These are phyloP conservation scores for Mucor racemosus DNA, from an alignment of 371 early-diverging fungal genomes.

Conservation along the genomic window DNA sequence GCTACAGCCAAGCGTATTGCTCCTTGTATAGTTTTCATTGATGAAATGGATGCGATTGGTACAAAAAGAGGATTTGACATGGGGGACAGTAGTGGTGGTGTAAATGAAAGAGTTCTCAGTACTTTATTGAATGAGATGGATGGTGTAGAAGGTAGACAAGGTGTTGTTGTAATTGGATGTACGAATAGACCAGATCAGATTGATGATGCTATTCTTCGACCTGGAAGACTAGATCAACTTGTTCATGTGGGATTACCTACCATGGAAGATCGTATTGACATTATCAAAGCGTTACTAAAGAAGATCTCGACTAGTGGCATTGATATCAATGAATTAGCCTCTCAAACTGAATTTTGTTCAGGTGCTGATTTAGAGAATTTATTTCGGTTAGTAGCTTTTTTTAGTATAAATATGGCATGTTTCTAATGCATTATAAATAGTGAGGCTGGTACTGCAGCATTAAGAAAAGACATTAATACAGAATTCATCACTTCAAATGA, in stretches of 20 bases:
- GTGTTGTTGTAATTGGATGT: constrained; percentile 82
- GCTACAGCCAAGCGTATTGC: constrained; percentile 77
- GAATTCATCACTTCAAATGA: constrained; percentile 22
- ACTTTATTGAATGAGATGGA: constrained; percentile 91
- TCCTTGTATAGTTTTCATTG: constrained; percentile 92
- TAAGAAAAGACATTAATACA: constrained; percentile 44
- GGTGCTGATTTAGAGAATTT: constrained; percentile 68
- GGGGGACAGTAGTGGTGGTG: constrained; percentile 60
- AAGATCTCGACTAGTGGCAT: constrained; percentile 34
- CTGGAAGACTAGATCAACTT: constrained; percentile 80
- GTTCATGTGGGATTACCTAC: constrained; percentile 70
- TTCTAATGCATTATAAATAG: too few species aligned
- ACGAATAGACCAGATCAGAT: constrained; percentile 79
- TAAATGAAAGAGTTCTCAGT: constrained; percentile 79
- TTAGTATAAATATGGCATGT: too few species aligned
- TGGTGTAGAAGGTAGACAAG: constrained; percentile 73
- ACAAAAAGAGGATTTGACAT: constrained; percentile 65
- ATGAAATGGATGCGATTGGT: constrained; percentile 89
- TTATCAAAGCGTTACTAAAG: constrained; percentile 43
- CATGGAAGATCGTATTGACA: constrained; percentile 53
- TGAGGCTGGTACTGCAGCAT: constrained; percentile 61
- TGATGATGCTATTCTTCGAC: constrained; percentile 89
- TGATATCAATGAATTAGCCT: constrained; percentile 45
- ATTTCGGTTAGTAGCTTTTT: constrained; percentile 58
- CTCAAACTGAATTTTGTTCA: constrained; percentile 58